Percentiles rank a stretch among this genome's conserved stretches.
phyloP scores from a whole-genome alignment of 2,329 filamentous ascomycete genomes.

The Juglanconis sp. region DNA sequence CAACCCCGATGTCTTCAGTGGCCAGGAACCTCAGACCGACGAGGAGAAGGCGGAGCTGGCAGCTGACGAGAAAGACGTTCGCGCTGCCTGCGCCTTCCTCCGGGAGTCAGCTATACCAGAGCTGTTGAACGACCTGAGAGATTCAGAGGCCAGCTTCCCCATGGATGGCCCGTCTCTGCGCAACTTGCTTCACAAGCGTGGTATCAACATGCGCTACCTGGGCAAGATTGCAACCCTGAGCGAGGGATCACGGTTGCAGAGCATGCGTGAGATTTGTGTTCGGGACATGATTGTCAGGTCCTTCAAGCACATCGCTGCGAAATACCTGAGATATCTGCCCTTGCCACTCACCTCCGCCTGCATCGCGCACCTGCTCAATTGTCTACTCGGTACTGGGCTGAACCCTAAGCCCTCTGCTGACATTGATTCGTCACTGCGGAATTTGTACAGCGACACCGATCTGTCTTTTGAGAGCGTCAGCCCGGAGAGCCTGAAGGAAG shows the following conservation, averaged over 20 bases:
- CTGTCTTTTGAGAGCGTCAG: slow-evolving; percentile 77
- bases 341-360: slow-evolving; percentile 76
- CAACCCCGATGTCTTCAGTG: slow-evolving; percentile 94
- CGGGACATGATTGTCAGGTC: slow-evolving; percentile 95
- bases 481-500: slow-evolving; percentile 65
- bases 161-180: slow-evolving; percentile 96
- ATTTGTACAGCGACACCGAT: slow-evolving; percentile 77
- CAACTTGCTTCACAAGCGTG: slow-evolving; percentile 87
- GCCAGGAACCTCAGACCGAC: slow-evolving; percentile 83
- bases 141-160: slow-evolving; percentile 92
- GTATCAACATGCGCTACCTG: slow-evolving; percentile 96
- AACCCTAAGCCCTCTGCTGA: slow-evolving; percentile 78
- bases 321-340: slow-evolving; percentile 76
- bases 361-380: slow-evolving; percentile 87
- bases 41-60: slow-evolving; percentile 82
- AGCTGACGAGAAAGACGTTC: slow-evolving; percentile 84
- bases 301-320: slow-evolving; percentile 88
- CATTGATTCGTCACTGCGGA: slow-evolving; percentile 69
- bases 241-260: slow-evolving; percentile 68
- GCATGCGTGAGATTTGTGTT: slow-evolving; percentile 71
- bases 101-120: slow-evolving; percentile 76
- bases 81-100: slow-evolving; percentile 76
- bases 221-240: slow-evolving; percentile 74
- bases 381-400: slow-evolving; percentile 73
- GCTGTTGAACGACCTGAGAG: slow-evolving; percentile 79